Percentiles rank a stretch among this genome's conserved stretches.
These are phyloP conservation scores for Boletus bicolor DNA, from an alignment of 768 basidiomycete species.

Conservation along the genomic window DNA sequence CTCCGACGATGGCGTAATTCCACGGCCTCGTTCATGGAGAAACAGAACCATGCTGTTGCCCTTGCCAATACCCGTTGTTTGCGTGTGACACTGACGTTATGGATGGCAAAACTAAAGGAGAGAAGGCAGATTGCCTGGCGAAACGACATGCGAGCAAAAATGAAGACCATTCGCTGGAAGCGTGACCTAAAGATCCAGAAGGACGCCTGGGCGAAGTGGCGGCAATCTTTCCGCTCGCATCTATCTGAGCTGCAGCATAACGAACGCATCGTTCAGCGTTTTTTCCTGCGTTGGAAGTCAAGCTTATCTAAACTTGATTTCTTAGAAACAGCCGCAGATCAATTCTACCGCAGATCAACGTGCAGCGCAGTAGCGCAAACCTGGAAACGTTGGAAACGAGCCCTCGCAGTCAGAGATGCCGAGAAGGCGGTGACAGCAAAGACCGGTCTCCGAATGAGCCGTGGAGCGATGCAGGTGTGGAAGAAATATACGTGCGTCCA, in stretches of 20 bases:
- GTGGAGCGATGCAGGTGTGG: conserved; percentile 53
- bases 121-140: conserved; percentile 61
- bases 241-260: conserved; percentile 52
- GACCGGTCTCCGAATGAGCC: conserved; percentile 48
- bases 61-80: conserved; percentile 46
- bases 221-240: conserved; percentile 49
- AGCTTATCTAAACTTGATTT: conserved; percentile 39
- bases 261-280: conserved; percentile 41
- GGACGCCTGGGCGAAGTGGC: conserved; percentile 68
- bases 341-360: conserved; percentile 39
- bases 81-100: conserved; percentile 42
- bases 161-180: conserved; percentile 58
- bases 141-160: conserved; percentile 66
- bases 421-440: conserved; percentile 45
- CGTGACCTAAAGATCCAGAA: conserved; percentile 51
- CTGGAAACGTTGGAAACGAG: conserved; percentile 60
- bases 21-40: conserved; percentile 35
- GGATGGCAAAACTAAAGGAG: conserved; percentile 54
- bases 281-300: conserved; percentile 53
- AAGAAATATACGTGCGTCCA: conserved; percentile 49
- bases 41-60: conserved; percentile 40
- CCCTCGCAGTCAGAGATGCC: conserved; percentile 40
- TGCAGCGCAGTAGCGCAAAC: conserved; percentile 36
- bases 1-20: conserved; percentile 61
- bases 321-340: conserved; percentile 50